Evolutionary conservation across 2,329 filamentous ascomycete species (phyloP).

Genomic region (Botryotinia narcissicola): DNA sequence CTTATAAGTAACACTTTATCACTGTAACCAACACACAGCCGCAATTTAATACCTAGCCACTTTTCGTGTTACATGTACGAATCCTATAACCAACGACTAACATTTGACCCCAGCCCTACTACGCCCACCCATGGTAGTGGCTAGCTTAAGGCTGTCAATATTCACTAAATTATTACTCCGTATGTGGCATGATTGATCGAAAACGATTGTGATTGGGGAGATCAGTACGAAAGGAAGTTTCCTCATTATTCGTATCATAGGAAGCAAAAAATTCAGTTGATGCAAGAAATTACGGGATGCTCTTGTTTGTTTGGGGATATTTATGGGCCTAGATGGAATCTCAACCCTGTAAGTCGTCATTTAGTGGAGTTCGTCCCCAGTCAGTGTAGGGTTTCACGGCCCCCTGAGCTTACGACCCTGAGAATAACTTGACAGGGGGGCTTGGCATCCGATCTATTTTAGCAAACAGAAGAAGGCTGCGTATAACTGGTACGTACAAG

Average conservation of each 20-base stretch:
- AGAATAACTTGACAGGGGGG: constrained; percentile 3
- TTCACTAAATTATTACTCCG: neutral
- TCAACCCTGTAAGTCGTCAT: constrained; percentile 12
- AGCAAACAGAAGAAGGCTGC: neutral
- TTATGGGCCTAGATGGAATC: neutral
- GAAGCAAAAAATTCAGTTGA: neutral
- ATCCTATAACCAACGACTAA: constrained; percentile 9
- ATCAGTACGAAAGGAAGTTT: neutral
- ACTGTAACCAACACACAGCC: constrained; percentile 19
- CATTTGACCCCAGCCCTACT: neutral
- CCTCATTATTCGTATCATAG: neutral
- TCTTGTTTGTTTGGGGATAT: neutral
- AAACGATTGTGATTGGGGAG: neutral
- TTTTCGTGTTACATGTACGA: constrained; percentile 14
- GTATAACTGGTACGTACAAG: neutral
- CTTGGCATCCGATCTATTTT: neutral
- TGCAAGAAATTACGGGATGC: neutral
- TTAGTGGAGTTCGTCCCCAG: neutral
- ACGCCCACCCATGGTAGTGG: neutral
- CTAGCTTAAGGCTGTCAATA: neutral
- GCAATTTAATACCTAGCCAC: constrained; percentile 16
- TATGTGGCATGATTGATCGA: neutral
- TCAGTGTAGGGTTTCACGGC: neutral
- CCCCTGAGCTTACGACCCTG: constrained; percentile 5
- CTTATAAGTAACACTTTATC: constrained; percentile 9